phyloP scores from a whole-genome alignment of 2,329 filamentous ascomycete genomes.

The Byssoonygena ceratinophila region DNA sequence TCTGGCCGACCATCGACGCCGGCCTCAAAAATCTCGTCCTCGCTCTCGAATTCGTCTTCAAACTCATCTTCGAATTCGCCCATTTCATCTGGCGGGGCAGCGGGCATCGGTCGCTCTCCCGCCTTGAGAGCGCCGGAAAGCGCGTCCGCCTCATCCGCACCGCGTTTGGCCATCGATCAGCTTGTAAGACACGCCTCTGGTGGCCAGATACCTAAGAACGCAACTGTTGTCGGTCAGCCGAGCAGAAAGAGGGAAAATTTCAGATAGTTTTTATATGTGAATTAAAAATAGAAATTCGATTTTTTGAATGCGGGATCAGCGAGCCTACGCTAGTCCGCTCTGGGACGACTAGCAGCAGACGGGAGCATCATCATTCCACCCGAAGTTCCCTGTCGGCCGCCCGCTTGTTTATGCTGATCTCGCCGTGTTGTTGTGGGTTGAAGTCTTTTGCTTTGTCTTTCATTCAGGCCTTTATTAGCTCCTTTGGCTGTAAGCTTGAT shows the following conservation, averaged over 20 bases:
- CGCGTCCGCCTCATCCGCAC: constrained; percentile 44
- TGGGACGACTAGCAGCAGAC: constrained; percentile 4
- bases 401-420: neutral
- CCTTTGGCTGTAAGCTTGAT: neutral
- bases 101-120: constrained; percentile 47
- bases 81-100: constrained; percentile 42
- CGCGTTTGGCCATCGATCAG: constrained; percentile 48
- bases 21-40: constrained; percentile 87
- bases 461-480: neutral
- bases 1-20: constrained; percentile 89
- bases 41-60: constrained; percentile 90
- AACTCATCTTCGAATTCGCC: constrained; percentile 68
- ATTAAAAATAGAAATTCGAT: constrained; percentile 3
- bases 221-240: neutral
- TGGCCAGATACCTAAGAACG: too few relatives aligned
- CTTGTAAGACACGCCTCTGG: neutral
- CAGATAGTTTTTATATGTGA: too few relatives aligned
- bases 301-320: constrained; percentile 9
- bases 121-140: constrained; percentile 48
- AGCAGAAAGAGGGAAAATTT: neutral
- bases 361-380: constrained; percentile 9
- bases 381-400: neutral
- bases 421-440: neutral
- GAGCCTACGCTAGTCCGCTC: constrained; percentile 16
- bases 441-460: neutral